A percentile compares a stretch with the other conserved stretches of the same genome.
Conservation (phyloP, 2,329 filamentous ascomycete species). For the Hypoxylon sp. region DNA sequence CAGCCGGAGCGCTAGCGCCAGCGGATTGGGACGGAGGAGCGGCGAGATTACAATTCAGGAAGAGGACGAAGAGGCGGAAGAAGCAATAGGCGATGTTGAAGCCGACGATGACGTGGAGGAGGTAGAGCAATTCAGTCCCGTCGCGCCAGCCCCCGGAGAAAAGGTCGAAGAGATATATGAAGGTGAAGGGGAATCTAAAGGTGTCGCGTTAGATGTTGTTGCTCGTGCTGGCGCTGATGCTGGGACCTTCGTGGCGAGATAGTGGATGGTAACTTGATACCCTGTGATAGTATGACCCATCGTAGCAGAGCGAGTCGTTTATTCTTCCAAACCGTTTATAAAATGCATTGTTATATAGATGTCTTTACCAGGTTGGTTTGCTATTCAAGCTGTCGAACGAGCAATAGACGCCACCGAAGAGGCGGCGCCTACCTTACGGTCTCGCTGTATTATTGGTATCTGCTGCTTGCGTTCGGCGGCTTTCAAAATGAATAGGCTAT, state of each 20-base stretch:
- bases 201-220: conserved; percentile 2
- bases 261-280: conserved; percentile 33
- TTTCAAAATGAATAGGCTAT: conserved; percentile 1
- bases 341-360: conserved; percentile 30
- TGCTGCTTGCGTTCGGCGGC: conserved; percentile 1
- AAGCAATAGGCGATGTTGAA: conserved; percentile 47
- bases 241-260: conserved; percentile 13
- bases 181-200: conserved; percentile 39
- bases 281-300: conserved; percentile 30
- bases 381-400: conserved; percentile 13
- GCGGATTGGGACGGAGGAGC: conserved; percentile 75
- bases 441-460: conserved; percentile 30
- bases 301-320: conserved; percentile 30
- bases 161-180: conserved; percentile 56
- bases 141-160: conserved; percentile 52
- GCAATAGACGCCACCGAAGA: conserved; percentile 2
- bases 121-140: conserved; percentile 56
- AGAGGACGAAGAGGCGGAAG: conserved; percentile 69
- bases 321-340: conserved; percentile 16
- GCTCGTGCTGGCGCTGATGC: not conserved
- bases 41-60: conserved; percentile 82
- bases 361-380: conserved; percentile 9
- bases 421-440: conserved; percentile 4
- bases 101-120: conserved; percentile 54
- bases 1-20: conserved; percentile 73